Evolutionary conservation across 176 grass and related monocot species (phyloP).

Genomic region (Thalia dealbata): DNA sequence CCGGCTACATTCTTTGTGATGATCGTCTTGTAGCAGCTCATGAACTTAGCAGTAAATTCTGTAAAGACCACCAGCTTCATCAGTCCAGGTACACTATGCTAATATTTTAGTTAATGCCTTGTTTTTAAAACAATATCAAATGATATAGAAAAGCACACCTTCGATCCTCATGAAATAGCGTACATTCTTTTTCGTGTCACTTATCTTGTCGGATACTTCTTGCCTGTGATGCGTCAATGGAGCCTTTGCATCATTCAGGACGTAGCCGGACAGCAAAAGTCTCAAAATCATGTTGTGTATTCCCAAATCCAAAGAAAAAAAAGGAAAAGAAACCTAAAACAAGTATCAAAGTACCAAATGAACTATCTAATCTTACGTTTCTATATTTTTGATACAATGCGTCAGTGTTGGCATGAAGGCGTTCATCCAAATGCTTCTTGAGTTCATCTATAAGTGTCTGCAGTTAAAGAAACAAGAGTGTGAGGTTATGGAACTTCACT

Average conservation of each 20-base stretch:
- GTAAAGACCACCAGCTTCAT: conserved; percentile 16
- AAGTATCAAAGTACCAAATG: background rate
- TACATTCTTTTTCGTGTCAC: conserved; percentile 25
- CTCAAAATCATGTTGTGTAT: background rate
- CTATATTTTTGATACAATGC: conserved; percentile 24
- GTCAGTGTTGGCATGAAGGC: conserved; percentile 34
- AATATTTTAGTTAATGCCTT: background rate
- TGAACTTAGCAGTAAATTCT: conserved; percentile 74
- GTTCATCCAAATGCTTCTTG: conserved; percentile 47
- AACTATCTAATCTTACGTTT: conserved; percentile 20
- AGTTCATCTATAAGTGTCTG: conserved; percentile 45
- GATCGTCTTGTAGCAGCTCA: conserved; percentile 48
- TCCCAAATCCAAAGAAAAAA: conserved; percentile 5
- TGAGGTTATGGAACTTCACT: background rate
- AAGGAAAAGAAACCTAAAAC: background rate
- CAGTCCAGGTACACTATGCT: background rate
- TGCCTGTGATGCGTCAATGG: conserved; percentile 11
- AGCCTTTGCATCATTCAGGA: background rate
- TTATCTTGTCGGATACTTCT: conserved; percentile 24
- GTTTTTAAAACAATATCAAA: background rate
- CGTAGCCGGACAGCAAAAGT: background rate
- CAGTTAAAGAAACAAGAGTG: background rate
- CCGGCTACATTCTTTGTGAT: conserved; percentile 28
- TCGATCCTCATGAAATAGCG: conserved; percentile 56
- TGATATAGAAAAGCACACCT: conserved; percentile 17